Evolutionary conservation across 192 early-diverging fungal species (phyloP).

Genomic region (Mortierella alpina): DNA sequence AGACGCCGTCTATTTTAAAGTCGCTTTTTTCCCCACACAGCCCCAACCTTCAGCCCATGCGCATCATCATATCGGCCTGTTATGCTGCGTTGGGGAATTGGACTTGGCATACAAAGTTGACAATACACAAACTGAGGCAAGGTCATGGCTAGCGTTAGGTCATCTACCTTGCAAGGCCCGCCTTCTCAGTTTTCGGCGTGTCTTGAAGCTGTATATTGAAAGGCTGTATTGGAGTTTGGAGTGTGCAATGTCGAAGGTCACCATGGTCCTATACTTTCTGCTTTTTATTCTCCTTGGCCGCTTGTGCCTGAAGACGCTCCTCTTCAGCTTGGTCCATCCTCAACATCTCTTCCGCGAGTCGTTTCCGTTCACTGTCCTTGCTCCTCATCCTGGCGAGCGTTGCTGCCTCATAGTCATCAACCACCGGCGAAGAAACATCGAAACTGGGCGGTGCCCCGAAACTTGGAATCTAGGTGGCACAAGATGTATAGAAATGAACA

Average conservation of each 20-base stretch:
- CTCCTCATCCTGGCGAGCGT: constrained; percentile 58
- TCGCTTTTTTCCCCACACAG: too few relatives aligned
- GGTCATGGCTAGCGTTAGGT: too few relatives aligned
- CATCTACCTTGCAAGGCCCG: too few relatives aligned
- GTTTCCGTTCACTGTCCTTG: constrained; percentile 54
- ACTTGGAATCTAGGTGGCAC: constrained; percentile 10
- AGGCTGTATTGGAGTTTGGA: constrained; percentile 24
- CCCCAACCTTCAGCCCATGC: too few relatives aligned
- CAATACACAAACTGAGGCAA: too few relatives aligned
- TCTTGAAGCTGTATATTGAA: neutral
- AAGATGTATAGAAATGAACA: neutral
- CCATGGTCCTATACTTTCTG: constrained; percentile 8
- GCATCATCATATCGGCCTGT: too few relatives aligned
- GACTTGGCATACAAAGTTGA: too few relatives aligned
- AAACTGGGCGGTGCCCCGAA: constrained; percentile 22
- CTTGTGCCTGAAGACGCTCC: constrained; percentile 8
- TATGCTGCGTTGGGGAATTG: too few relatives aligned
- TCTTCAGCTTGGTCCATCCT: constrained; percentile 40
- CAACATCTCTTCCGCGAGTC: constrained; percentile 49
- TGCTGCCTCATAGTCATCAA: constrained; percentile 59
- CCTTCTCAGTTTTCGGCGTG: too few relatives aligned
- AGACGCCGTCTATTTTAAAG: too few relatives aligned
- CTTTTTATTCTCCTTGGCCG: constrained; percentile 20
- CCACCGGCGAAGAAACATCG: constrained; percentile 27
- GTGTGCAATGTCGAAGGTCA: neutral